Evolutionary conservation across 2,329 filamentous ascomycete genomes (phyloP).

Genomic region (Lachnellula subtilissima): DNA sequence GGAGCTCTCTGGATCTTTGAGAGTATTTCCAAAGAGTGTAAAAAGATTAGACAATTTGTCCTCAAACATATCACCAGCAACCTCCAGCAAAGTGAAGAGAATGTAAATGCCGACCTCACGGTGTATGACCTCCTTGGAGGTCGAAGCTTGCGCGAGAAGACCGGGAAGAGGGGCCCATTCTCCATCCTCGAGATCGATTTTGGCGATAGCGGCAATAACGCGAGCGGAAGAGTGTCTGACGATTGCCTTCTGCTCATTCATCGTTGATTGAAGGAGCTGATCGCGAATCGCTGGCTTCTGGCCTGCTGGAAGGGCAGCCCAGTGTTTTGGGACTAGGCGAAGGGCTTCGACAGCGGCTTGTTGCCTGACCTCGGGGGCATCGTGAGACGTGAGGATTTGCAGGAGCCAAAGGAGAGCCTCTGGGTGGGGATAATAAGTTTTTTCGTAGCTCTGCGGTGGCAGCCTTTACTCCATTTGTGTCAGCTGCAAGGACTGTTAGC

Average conservation of each 20-base stretch:
- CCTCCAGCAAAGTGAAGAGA: slow-evolving; percentile 86
- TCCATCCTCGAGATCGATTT: slow-evolving; percentile 79
- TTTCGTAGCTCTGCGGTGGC: slow-evolving; percentile 88
- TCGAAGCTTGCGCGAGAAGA: slow-evolving; percentile 73
- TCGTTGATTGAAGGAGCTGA: slow-evolving; percentile 75
- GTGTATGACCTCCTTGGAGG: slow-evolving; percentile 68
- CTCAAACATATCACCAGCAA: slow-evolving; percentile 76
- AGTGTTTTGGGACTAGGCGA: slow-evolving; percentile 79
- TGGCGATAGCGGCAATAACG: slow-evolving; percentile 81
- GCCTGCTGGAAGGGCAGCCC: slow-evolving; percentile 65
- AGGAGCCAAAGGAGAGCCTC: slow-evolving; percentile 80
- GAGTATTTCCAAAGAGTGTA: slow-evolving; percentile 76
- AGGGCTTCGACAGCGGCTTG: slow-evolving; percentile 86
- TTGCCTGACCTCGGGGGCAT: slow-evolving; percentile 61
- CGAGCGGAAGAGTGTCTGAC: slow-evolving; percentile 84
- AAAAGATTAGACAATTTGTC: slow-evolving; percentile 79
- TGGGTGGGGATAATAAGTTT: slow-evolving; percentile 85
- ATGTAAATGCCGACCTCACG: slow-evolving; percentile 91
- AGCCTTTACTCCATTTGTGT: slow-evolving; percentile 84
- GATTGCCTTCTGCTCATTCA: slow-evolving; percentile 71
- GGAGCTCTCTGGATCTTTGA: slow-evolving; percentile 82
- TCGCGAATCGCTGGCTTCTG: slow-evolving; percentile 79
- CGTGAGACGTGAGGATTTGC: slow-evolving; percentile 79
- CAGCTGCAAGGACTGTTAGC: slow-evolving; percentile 51
- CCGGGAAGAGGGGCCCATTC: slow-evolving; percentile 80